A percentile compares a stretch with the other conserved stretches of the same genome.
phyloP scores from a whole-genome alignment of 2,329 filamentous ascomycete genomes.

The Epichloe baconii region DNA sequence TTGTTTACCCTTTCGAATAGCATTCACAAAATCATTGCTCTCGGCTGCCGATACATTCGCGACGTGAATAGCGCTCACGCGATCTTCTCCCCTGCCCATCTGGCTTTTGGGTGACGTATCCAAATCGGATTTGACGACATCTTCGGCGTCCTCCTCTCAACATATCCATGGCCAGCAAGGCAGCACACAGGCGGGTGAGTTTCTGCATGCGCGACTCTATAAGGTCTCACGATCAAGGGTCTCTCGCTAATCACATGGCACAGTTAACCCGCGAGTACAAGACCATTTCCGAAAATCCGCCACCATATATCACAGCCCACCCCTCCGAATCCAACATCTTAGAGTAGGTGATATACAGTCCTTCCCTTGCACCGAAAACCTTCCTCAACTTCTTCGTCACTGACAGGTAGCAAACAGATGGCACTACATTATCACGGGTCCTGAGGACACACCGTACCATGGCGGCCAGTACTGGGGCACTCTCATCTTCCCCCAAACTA shows the following conservation, averaged over 20 bases:
- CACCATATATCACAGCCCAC: slow-evolving; percentile 79
- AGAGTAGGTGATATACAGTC: slow-evolving; percentile 39
- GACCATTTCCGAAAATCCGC: slow-evolving; percentile 57
- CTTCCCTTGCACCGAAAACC: background rate
- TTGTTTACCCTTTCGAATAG: background rate
- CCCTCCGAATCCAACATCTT: slow-evolving; percentile 85
- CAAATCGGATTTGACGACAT: background rate
- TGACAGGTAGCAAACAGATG: slow-evolving; percentile 39
- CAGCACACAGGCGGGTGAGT: slow-evolving; percentile 57
- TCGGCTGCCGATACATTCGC: background rate
- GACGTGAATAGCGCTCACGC: background rate
- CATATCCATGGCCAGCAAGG: slow-evolving; percentile 52
- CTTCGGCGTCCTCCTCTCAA: background rate
- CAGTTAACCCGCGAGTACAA: slow-evolving; percentile 52
- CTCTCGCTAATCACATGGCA: slow-evolving; percentile 11
- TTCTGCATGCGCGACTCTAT: slow-evolving; percentile 7
- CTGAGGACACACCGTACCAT: slow-evolving; percentile 86
- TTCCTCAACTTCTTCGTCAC: background rate
- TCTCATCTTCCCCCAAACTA: slow-evolving; percentile 93
- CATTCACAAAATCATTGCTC: background rate
- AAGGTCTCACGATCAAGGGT: background rate
- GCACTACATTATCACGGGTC: slow-evolving; percentile 93
- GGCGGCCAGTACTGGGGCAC: slow-evolving; percentile 98
- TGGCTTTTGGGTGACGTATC: slow-evolving; percentile 13
- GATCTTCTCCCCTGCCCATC: background rate